Conservation (phyloP, 257 asterid genomes). For the Lycium barbarum region DNA sequence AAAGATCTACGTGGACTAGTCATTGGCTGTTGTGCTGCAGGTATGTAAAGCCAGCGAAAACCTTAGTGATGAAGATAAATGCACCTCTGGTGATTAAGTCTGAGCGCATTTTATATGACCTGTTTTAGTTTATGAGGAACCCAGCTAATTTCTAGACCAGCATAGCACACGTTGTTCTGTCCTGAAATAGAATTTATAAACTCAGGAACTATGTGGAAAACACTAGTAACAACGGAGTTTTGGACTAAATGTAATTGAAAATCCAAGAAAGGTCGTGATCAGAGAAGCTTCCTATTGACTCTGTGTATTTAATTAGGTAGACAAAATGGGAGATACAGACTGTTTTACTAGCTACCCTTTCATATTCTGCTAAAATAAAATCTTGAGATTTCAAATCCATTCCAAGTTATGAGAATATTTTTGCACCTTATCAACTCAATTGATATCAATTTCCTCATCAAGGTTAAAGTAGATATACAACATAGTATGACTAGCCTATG, state of each 20-base stretch:
- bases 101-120: background rate
- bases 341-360: background rate
- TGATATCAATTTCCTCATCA: slow-evolving; percentile 14
- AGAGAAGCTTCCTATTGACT: background rate
- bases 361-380: background rate
- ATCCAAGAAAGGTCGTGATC: background rate
- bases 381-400: slow-evolving; percentile 20
- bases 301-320: background rate
- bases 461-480: background rate
- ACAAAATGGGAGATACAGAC: background rate
- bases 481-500: slow-evolving; percentile 14
- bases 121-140: background rate
- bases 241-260: background rate
- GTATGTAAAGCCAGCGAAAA: slow-evolving; percentile 37
- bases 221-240: slow-evolving; percentile 2
- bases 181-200: background rate
- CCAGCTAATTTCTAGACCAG: background rate
- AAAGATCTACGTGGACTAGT: slow-evolving; percentile 78
- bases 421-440: slow-evolving; percentile 14
- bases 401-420: background rate
- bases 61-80: slow-evolving; percentile 7
- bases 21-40: slow-evolving; percentile 90
- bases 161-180: background rate
- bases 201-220: background rate
- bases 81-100: background rate